Conservation (phyloP, 257 asterid genomes). For the Leptodermis oblonga region DNA sequence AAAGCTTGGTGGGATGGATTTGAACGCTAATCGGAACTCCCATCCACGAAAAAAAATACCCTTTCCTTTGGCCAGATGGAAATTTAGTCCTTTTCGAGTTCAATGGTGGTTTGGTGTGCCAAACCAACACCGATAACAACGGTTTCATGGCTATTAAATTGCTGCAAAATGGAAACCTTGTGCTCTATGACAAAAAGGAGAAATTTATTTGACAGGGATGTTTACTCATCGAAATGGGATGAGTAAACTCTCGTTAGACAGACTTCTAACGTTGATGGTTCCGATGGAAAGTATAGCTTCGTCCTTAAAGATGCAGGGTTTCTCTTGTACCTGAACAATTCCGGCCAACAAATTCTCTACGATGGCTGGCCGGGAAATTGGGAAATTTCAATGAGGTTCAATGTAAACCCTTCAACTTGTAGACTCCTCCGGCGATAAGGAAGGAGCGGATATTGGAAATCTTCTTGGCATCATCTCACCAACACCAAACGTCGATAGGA, state of each 20-base stretch:
- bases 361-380: slow-evolving; percentile 18
- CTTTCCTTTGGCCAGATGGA: slow-evolving; percentile 18
- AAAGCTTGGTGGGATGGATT: slow-evolving; percentile 17
- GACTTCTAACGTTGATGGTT: slow-evolving; percentile 10
- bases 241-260: slow-evolving; percentile 18
- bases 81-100: slow-evolving; percentile 15
- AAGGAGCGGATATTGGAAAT: not conserved
- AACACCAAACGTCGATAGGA: not conserved
- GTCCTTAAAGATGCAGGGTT: slow-evolving; percentile 11
- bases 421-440: not conserved
- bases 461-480: not conserved
- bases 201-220: slow-evolving; percentile 20
- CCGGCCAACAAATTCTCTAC: slow-evolving; percentile 7
- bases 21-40: slow-evolving; percentile 27
- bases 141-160: slow-evolving; percentile 17
- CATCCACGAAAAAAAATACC: slow-evolving; percentile 16
- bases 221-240: not conserved
- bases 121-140: slow-evolving; percentile 13
- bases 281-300: slow-evolving; percentile 18
- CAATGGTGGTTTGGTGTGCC: slow-evolving; percentile 20
- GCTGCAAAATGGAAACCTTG: slow-evolving; percentile 22
- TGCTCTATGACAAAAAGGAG: slow-evolving; percentile 14
- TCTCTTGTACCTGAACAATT: slow-evolving; percentile 6
- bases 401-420: not conserved
- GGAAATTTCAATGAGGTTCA: slow-evolving; percentile 6